Percentiles rank a stretch among this genome's conserved stretches.
These are phyloP conservation scores for Beauveria scarabaeidicola DNA, from an alignment of 2,329 filamentous ascomycete species.

Conservation along the genomic window DNA sequence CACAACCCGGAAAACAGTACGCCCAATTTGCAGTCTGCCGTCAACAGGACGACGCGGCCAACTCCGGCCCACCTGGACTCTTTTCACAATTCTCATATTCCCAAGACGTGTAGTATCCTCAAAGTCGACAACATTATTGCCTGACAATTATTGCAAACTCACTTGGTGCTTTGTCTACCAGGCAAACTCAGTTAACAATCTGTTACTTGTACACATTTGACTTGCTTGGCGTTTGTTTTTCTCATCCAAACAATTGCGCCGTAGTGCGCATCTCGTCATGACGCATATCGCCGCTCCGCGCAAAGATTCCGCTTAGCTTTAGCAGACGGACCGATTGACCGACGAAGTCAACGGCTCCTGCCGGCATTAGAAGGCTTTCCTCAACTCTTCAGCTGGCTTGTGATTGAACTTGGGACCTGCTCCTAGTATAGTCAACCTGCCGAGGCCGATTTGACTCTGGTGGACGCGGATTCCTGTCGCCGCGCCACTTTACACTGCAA, in stretches of 20 bases:
- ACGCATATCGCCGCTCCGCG: neutral
- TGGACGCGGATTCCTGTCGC: neutral
- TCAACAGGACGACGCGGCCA: too few species aligned
- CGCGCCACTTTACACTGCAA: neutral
- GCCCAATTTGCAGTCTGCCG: too few species aligned
- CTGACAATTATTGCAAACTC: neutral
- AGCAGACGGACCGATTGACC: conserved; percentile 3
- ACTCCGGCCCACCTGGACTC: too few species aligned
- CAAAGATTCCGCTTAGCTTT: neutral
- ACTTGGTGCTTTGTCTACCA: neutral
- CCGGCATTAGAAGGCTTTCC: neutral
- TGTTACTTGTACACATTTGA: neutral
- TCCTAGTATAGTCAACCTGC: neutral
- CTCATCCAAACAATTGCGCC: neutral
- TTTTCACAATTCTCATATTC: too few species aligned
- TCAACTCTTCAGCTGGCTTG: neutral
- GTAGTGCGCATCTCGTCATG: neutral
- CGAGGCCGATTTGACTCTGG: neutral
- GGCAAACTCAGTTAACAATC: neutral
- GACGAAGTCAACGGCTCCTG: neutral
- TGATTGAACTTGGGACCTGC: neutral
- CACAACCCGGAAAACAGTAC: too few species aligned
- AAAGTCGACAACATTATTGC: too few species aligned
- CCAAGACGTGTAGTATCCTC: too few species aligned
- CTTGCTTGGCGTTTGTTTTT: neutral